Conservation (phyloP, 495 filamentous ascomycete species). For the Aspergillus egyptiacus region DNA sequence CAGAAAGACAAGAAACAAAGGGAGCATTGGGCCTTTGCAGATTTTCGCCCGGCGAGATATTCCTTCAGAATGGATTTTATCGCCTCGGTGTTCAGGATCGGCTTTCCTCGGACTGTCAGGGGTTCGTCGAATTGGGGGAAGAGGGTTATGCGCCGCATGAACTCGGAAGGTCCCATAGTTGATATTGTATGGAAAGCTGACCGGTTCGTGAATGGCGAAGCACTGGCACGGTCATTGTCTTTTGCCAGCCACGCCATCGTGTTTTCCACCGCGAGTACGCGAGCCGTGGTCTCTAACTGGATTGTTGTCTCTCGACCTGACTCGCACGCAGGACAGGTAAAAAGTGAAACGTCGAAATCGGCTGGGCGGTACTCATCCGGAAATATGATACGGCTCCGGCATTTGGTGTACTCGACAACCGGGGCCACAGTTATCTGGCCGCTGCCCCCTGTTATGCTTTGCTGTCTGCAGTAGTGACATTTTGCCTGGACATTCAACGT, state of each 20-base stretch:
- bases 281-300: slow-evolving; percentile 18
- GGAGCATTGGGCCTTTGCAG: slow-evolving; percentile 28
- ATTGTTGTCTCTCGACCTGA: slow-evolving; percentile 25
- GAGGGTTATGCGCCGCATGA: slow-evolving; percentile 29
- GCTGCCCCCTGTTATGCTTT: background rate
- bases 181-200: slow-evolving; percentile 36
- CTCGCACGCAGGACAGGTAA: slow-evolving; percentile 33
- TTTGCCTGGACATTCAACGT: slow-evolving; percentile 36
- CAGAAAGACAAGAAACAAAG: slow-evolving; percentile 33
- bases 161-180: slow-evolving; percentile 20
- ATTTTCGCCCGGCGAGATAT: slow-evolving; percentile 28
- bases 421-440: background rate
- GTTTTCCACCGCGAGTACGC: slow-evolving; percentile 26
- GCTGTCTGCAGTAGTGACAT: slow-evolving; percentile 39
- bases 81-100: slow-evolving; percentile 29
- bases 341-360: slow-evolving; percentile 19
- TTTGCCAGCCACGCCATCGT: slow-evolving; percentile 31
- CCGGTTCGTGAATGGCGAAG: slow-evolving; percentile 29
- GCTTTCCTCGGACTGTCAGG: slow-evolving; percentile 32
- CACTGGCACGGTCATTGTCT: slow-evolving; percentile 25
- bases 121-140: slow-evolving; percentile 21
- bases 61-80: slow-evolving; percentile 27
- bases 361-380: slow-evolving; percentile 31
- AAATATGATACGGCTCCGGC: slow-evolving; percentile 39
- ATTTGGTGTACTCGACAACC: slow-evolving; percentile 33